Evolutionary conservation across 805 yeast species (phyloP), one percentile per base, ranked within the genome.

Genomic region (Saturnispora diversa): DNA sequence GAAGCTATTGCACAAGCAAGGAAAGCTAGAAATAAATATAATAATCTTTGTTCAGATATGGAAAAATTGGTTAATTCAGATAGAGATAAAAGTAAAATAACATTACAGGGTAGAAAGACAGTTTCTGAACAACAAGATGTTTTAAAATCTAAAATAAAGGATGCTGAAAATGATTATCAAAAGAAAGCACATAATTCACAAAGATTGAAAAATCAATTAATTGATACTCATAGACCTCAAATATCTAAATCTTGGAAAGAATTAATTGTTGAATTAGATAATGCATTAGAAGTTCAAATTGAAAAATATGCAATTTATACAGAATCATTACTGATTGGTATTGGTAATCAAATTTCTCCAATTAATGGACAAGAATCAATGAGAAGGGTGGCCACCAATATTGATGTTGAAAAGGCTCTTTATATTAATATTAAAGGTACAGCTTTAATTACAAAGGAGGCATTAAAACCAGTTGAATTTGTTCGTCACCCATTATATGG

Each of bases 121-220:
- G 77, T 83, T 1, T 81, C 80, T 39, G 97, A 90, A 62, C 84
- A 80, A 56, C 97, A 92, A 56, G 97, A 90, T 55, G 95, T 88
- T 37, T 66, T 90, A 15, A 77, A 73, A 45, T 65, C 79, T 40
- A 88, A 90, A 55, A 84, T 92, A 35, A 84, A 81, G 49, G 62
- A 68, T 40, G 94, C 97, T 0, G 97, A 92, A 59, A 71, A 74
- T 40, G 98, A 92, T 47, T 92, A 86, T 63, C 78, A 80, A 57
- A 76, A 74, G 52, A 82, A 75, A 53, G 94, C 87, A 5, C 72
- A 78, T 31, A 63, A 75, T 2, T 83, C 92, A 23, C 80, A 82
- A 49, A 75, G 82, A 33, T 59, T 77, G 50, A 81, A 92, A 58
- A 80, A 76, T 49, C 88, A 81, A 43, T 75, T 87, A 40, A 63